phyloP scores from a whole-genome alignment of 2,329 filamentous ascomycete species.

The Ophiocordyceps unilateralis region DNA sequence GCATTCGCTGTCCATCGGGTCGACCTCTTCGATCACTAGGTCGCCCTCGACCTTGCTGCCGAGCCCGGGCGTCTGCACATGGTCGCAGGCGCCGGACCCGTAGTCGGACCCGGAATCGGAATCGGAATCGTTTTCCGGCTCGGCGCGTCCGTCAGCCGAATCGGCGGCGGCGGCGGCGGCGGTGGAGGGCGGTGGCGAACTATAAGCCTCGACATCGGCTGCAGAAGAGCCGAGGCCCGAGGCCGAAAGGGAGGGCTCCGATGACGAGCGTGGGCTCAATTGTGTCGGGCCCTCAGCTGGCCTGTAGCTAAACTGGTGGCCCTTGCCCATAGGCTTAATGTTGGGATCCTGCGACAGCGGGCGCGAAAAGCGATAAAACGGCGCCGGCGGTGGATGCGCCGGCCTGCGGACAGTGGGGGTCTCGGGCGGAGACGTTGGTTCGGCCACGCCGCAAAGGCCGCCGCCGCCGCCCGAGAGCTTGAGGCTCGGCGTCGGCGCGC shows the following conservation, averaged over 20 bases:
- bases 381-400: conserved; percentile 12
- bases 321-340: conserved; percentile 24
- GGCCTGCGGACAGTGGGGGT: conserved; percentile 20
- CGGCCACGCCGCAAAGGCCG: conserved; percentile 10
- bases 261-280: conserved; percentile 18
- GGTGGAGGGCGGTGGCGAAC: background rate
- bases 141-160: background rate
- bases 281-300: conserved; percentile 16
- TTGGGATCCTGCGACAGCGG: conserved; percentile 18
- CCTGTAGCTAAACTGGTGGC: conserved; percentile 25
- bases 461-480: conserved; percentile 11
- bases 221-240: conserved; percentile 6
- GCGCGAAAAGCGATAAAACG: conserved; percentile 14
- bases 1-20: conserved; percentile 25
- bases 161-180: background rate
- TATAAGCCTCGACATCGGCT: background rate
- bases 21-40: conserved; percentile 29
- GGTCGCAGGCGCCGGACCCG: background rate
- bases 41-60: conserved; percentile 10
- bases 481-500: conserved; percentile 24
- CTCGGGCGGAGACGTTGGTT: conserved; percentile 29
- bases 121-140: conserved; percentile 5
- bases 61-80: conserved; percentile 3
- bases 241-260: conserved; percentile 8
- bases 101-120: conserved; percentile 2